Conservation (phyloP, 2,329 filamentous ascomycete genomes). For the Nannizziopsis barbatae region DNA sequence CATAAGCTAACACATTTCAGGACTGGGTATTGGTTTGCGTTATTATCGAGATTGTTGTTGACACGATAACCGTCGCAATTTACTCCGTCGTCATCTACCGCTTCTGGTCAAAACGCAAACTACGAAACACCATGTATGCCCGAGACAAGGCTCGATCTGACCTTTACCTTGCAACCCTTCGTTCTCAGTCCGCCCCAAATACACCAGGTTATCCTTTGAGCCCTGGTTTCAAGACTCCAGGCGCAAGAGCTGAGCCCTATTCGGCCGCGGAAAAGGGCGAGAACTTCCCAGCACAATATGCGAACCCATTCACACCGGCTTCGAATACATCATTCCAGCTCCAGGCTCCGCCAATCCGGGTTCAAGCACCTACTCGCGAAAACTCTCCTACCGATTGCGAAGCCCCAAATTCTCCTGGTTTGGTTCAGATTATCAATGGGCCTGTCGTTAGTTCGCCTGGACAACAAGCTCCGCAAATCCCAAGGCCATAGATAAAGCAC, state of each 20-base stretch:
- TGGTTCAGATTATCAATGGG: slow-evolving; percentile 43
- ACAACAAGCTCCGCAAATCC: slow-evolving; percentile 78
- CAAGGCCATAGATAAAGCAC: slow-evolving; percentile 58
- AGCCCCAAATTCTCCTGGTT: slow-evolving; percentile 14
- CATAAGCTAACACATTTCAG: slow-evolving; percentile 32
- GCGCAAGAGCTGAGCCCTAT: slow-evolving; percentile 33
- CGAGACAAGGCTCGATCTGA: slow-evolving; percentile 90
- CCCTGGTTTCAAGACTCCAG: slow-evolving; percentile 39
- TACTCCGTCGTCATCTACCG: slow-evolving; percentile 95
- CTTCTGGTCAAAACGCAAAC: slow-evolving; percentile 90
- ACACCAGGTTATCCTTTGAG: slow-evolving; percentile 77
- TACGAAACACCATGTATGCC: slow-evolving; percentile 92
- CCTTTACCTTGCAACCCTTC: slow-evolving; percentile 80
- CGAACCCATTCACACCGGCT: slow-evolving; percentile 54
- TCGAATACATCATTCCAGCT: slow-evolving; percentile 60
- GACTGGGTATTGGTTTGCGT: slow-evolving; percentile 95
- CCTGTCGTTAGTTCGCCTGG: slow-evolving; percentile 62
- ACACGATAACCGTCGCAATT: slow-evolving; percentile 79
- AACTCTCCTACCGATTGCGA: slow-evolving; percentile 30
- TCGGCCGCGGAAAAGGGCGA: slow-evolving; percentile 40
- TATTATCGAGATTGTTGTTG: slow-evolving; percentile 90
- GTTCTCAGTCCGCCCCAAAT: slow-evolving; percentile 81
- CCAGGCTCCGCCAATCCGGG: slow-evolving; percentile 68
- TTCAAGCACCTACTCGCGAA: slow-evolving; percentile 67
- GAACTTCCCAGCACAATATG: slow-evolving; percentile 37